A percentile compares a stretch with the other conserved stretches of the same genome.
Conservation (phyloP, 352 stramenopile species). For the Achlya hypogyna region DNA sequence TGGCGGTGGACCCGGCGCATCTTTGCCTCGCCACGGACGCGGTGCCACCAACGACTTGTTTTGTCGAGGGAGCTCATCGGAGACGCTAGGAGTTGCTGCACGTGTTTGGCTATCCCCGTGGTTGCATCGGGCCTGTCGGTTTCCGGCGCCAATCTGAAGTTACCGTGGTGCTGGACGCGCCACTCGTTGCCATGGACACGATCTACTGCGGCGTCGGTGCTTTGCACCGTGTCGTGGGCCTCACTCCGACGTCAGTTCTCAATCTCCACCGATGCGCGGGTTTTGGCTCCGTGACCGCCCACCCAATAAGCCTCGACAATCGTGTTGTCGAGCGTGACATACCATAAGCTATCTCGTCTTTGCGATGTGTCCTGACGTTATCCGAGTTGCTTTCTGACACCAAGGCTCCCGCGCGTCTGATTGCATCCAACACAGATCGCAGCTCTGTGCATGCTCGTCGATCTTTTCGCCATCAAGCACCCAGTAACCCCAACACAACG, state of each 20-base stretch:
- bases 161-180: constrained; percentile 44
- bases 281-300: neutral
- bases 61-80: constrained; percentile 4
- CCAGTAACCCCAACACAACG: too few species aligned
- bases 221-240: neutral
- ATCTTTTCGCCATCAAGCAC: too few species aligned
- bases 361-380: too few species aligned
- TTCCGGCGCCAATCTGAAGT: constrained; percentile 39
- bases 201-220: constrained; percentile 45
- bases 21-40: constrained; percentile 40
- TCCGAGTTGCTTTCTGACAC: too few species aligned
- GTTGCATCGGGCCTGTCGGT: constrained; percentile 52
- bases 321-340: too few species aligned
- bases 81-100: constrained; percentile 37
- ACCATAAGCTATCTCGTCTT: too few species aligned
- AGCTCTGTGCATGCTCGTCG: too few species aligned
- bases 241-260: neutral
- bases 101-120: constrained; percentile 55
- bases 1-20: constrained; percentile 22
- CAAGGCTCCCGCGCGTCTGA: too few species aligned
- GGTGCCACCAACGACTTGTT: too few species aligned
- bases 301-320: too few species aligned
- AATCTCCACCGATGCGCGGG: neutral
- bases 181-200: constrained; percentile 21
- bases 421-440: too few species aligned